Percentiles rank a stretch among this genome's conserved stretches.
Evolutionary conservation across 108 stramenopile species (phyloP).

Genomic region (Craspedostauros australis): DNA sequence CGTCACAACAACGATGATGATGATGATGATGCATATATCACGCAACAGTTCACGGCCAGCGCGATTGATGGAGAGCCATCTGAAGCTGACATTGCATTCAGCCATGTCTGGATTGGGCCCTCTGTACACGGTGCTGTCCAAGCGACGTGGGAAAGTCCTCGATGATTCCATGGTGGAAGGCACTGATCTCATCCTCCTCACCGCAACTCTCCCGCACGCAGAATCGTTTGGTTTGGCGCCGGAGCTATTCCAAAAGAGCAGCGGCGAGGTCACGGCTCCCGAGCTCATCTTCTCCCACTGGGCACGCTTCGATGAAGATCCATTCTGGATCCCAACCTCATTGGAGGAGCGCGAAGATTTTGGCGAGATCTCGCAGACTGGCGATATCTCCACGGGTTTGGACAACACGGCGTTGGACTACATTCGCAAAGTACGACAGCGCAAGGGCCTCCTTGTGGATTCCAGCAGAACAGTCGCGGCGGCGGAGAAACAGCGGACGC

Average conservation of each 20-base stretch:
- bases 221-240: conserved; percentile 83
- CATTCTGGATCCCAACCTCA: conserved; percentile 91
- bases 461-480: conserved; percentile 79
- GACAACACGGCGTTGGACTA: conserved; percentile 77
- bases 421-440: conserved; percentile 76
- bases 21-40: not conserved
- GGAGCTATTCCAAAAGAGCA: conserved; percentile 73
- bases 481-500: conserved; percentile 89
- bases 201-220: conserved; percentile 78
- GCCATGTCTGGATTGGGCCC: conserved; percentile 70
- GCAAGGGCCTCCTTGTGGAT: conserved; percentile 84
- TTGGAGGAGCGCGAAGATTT: conserved; percentile 89
- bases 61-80: conserved; percentile 76
- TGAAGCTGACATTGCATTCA: conserved; percentile 77
- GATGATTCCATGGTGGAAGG: conserved; percentile 91
- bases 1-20: not conserved
- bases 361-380: conserved; percentile 68
- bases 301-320: conserved; percentile 80
- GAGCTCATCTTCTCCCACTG: conserved; percentile 83
- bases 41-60: conserved; percentile 48
- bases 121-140: conserved; percentile 76
- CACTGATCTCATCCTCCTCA: conserved; percentile 74
- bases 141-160: conserved; percentile 78
- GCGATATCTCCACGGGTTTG: conserved; percentile 78
- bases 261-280: conserved; percentile 87